Evolutionary conservation across 495 filamentous ascomycete species (phyloP), one percentile per base, ranked within the genome.

Genomic region (Lepidopterella palustris): DNA sequence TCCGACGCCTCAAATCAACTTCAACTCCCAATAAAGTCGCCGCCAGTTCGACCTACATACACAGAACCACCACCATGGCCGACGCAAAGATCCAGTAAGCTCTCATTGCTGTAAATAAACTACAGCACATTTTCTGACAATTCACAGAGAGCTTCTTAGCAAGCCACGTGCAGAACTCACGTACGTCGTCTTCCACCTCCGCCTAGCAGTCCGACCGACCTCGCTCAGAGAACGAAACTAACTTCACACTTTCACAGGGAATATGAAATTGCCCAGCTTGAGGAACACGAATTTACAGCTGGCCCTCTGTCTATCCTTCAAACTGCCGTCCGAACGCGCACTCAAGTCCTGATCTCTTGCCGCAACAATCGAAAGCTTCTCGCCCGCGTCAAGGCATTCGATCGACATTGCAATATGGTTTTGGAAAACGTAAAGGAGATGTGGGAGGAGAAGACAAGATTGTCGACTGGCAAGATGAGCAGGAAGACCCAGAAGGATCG

Each of bases 371-470:
- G 90, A 66, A 91, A 91, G 74, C 75, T 91, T 20, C 80, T 90
- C 49, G 89, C 87, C 20, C 80, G 87, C 13, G 86, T 92, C 56
- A 90, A 90, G 76, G 87, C 88, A 10, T 92, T 91, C 72, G 92
- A 97, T 74, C 84, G 93, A 64, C 95, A 97, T 77, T 92, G 89
- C 79, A 95, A 95, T 76, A 95, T 95, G 91, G 88, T 96, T n/a
- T 76, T 95, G 31, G 91, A 96, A 82, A 95, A 95, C 65, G 90
- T 92, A 32, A 98, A 97, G 80, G 93, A 98, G 79, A 97, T 98
- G 91, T 98, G 93, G 93, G 96, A 90, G 4, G 93, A 98, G 77
- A 90, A 86, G 55, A 92, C 93, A 32, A 83, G 88, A 63, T 72
- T 81, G 24, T 78, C 82, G 13, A 81, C 79, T 40, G 90, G 90